phyloP scores from a whole-genome alignment of 2,329 filamentous ascomycete genomes.

The Phialophora chinensis region DNA sequence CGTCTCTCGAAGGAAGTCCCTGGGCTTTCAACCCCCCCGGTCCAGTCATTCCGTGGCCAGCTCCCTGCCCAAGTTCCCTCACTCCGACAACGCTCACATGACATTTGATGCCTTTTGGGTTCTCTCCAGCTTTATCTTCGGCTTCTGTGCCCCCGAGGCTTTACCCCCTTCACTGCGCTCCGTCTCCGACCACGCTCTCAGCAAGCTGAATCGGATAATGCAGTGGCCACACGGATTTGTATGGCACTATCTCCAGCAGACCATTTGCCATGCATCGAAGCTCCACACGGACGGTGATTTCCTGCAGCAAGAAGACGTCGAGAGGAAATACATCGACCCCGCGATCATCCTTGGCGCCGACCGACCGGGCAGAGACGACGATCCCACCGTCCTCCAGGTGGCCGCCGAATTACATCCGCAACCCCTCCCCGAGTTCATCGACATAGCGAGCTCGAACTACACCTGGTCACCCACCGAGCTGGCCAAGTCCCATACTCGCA shows the following conservation, averaged over 20 bases:
- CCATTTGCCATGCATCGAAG: background rate
- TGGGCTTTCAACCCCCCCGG: background rate
- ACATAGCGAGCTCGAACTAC: background rate
- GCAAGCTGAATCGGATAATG: background rate
- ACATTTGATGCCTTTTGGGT: slow-evolving; percentile 7
- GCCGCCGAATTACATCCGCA: slow-evolving; percentile 7
- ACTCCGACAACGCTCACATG: background rate
- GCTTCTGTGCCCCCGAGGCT: slow-evolving; percentile 7
- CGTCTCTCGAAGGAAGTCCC: background rate
- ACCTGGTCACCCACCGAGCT: background rate
- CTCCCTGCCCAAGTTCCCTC: slow-evolving; percentile 1
- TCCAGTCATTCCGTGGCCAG: background rate
- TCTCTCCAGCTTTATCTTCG: slow-evolving; percentile 9
- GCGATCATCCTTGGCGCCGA: background rate
- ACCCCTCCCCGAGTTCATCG: slow-evolving; percentile 6
- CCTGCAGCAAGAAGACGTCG: background rate
- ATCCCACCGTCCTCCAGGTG: background rate
- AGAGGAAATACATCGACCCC: background rate
- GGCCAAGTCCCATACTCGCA: background rate
- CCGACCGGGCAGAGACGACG: background rate
- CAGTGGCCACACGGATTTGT: slow-evolving; percentile 9
- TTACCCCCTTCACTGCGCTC: background rate
- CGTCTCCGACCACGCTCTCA: background rate
- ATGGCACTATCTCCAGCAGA: slow-evolving; percentile 7
- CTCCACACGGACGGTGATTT: slow-evolving; percentile 3